Percentiles rank a stretch among this genome's conserved stretches.
phyloP scores from a whole-genome alignment of 768 basidiomycete genomes.

The Tricholoma furcatifolium region DNA sequence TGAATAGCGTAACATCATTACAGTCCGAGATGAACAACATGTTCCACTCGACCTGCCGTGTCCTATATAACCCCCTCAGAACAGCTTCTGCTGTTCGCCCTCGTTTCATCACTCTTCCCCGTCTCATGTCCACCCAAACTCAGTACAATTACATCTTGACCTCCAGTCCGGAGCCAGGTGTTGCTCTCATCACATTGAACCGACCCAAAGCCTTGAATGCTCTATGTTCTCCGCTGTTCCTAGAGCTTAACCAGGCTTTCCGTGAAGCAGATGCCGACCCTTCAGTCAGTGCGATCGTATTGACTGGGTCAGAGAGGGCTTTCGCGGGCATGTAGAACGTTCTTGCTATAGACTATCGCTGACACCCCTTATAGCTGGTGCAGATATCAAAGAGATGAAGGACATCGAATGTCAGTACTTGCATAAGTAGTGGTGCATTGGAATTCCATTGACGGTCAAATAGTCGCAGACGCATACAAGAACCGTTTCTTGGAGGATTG shows the following conservation, averaged over 20 bases:
- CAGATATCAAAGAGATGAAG: slow-evolving; percentile 99
- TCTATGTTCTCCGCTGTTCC: slow-evolving; percentile 75
- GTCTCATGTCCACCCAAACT: slow-evolving; percentile 46
- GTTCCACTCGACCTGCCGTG: slow-evolving; percentile 22
- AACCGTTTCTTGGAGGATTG: slow-evolving; percentile 86
- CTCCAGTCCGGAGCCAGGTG: slow-evolving; percentile 63
- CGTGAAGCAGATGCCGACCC: slow-evolving; percentile 69
- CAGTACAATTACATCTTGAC: slow-evolving; percentile 68
- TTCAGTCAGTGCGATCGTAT: slow-evolving; percentile 76
- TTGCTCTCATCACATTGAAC: slow-evolving; percentile 84
- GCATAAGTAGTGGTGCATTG: neutral
- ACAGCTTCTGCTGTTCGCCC: slow-evolving; percentile 8
- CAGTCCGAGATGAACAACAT: slow-evolving; percentile 14
- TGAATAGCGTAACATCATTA: neutral
- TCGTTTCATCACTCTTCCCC: slow-evolving; percentile 18
- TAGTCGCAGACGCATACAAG: slow-evolving; percentile 86
- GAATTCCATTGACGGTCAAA: neutral
- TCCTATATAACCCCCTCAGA: slow-evolving; percentile 18
- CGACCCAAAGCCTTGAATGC: slow-evolving; percentile 91
- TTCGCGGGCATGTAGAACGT: slow-evolving; percentile 74
- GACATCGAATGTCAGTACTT: slow-evolving; percentile 77
- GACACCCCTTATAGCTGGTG: slow-evolving; percentile 62
- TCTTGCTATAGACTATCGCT: neutral
- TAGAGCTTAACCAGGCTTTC: slow-evolving; percentile 79
- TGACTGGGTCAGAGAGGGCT: slow-evolving; percentile 90